Conservation (phyloP, 2,329 filamentous ascomycete genomes). For the Botryotinia calthae region DNA sequence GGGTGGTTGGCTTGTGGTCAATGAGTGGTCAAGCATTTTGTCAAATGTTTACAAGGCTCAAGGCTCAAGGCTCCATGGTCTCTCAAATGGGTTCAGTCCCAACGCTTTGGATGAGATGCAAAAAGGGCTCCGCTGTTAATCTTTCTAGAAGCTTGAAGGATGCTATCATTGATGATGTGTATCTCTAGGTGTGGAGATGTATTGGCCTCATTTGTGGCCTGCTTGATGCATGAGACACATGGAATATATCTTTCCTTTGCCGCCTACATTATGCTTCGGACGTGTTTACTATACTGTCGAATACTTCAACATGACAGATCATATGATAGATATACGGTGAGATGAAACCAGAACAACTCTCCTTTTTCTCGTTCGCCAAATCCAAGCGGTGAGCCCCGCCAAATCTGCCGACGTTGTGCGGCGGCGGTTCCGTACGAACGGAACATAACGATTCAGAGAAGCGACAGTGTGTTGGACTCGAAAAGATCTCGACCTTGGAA, state of each 20-base stretch:
- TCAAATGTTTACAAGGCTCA: conserved; percentile 11
- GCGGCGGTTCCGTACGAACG: neutral
- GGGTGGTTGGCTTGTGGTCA: neutral
- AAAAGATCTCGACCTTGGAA: neutral
- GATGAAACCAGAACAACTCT: neutral
- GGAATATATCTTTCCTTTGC: neutral
- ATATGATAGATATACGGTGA: conserved; percentile 9
- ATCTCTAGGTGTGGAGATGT: conserved; percentile 6
- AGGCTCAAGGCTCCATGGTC: conserved; percentile 10
- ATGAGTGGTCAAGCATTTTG: neutral
- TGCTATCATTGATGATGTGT: conserved; percentile 14
- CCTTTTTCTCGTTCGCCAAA: conserved; percentile 16
- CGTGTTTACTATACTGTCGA: neutral
- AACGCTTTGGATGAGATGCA: conserved; percentile 17
- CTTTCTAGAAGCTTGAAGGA: conserved; percentile 18
- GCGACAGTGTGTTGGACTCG: neutral
- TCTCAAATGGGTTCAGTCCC: conserved; percentile 11
- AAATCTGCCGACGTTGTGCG: neutral
- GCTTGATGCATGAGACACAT: conserved; percentile 2
- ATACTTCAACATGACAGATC: neutral
- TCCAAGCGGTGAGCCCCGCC: neutral
- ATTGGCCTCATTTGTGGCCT: neutral
- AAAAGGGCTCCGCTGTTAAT: conserved; percentile 17
- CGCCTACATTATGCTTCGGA: neutral
- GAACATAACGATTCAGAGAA: neutral